phyloP scores from a whole-genome alignment of 139 green algal species.

The Axilococcus clingmanii region DNA sequence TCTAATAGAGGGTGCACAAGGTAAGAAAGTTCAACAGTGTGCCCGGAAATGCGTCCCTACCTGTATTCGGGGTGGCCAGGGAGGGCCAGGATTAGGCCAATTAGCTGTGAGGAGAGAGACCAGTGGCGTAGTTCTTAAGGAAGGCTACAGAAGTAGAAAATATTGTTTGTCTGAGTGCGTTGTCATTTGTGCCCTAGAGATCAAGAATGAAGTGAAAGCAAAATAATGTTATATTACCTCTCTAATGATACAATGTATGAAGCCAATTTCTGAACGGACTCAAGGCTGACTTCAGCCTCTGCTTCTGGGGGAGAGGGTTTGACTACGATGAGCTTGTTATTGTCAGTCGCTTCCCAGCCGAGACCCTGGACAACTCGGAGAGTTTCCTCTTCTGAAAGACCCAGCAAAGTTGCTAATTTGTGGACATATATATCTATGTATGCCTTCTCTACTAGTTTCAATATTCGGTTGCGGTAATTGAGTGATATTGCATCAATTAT shows the following conservation, averaged over 20 bases:
- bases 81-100: slow-evolving; percentile 51
- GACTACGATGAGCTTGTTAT: background rate
- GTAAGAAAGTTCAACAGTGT: slow-evolving; percentile 51
- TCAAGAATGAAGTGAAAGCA: background rate
- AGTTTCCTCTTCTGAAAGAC: slow-evolving; percentile 10
- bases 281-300: background rate
- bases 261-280: slow-evolving; percentile 10
- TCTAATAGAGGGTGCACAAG: slow-evolving; percentile 18
- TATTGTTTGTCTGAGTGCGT: slow-evolving; percentile 37
- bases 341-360: slow-evolving; percentile 8
- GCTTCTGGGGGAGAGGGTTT: background rate
- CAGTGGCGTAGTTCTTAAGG: slow-evolving; percentile 66
- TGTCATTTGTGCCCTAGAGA: slow-evolving; percentile 2
- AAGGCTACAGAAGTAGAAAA: slow-evolving; percentile 37
- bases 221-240: background rate
- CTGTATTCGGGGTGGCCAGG: slow-evolving; percentile 51
- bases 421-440: slow-evolving; percentile 4
- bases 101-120: slow-evolving; percentile 41
- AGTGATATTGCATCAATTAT: slow-evolving; percentile 4
- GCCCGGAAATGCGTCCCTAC: slow-evolving; percentile 59
- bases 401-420: slow-evolving; percentile 13
- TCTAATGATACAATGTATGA: slow-evolving; percentile 11
- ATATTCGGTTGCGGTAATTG: background rate
- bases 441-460: slow-evolving; percentile 7
- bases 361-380: background rate